phyloP scores from a whole-genome alignment of 768 basidiomycete species.

The Sporobolomyces phaffii region DNA sequence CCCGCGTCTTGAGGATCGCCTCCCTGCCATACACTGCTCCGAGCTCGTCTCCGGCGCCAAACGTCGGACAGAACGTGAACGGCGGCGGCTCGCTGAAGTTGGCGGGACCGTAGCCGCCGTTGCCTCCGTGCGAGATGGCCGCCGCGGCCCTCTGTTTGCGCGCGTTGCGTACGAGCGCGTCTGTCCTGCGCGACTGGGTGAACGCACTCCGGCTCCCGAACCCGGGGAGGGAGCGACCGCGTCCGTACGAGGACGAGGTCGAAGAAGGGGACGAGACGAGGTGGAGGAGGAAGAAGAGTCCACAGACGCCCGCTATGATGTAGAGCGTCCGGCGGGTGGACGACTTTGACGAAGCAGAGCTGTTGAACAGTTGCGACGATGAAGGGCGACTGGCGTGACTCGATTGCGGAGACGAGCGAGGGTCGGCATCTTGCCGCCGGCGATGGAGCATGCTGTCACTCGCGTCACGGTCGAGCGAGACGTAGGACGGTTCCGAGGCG shows the following conservation, averaged over 20 bases:
- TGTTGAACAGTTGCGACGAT: constrained; percentile 7
- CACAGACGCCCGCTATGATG: constrained; percentile 33
- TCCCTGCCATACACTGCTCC: constrained; percentile 71
- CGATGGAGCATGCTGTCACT: constrained; percentile 18
- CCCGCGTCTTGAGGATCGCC: constrained; percentile 53
- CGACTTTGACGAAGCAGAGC: constrained; percentile 6
- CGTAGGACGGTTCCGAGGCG: background rate
- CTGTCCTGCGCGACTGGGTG: constrained; percentile 37
- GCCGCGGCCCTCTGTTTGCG: constrained; percentile 36
- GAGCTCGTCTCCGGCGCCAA: constrained; percentile 73
- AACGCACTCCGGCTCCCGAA: constrained; percentile 34
- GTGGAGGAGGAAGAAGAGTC: constrained; percentile 41
- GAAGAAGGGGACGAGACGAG: constrained; percentile 29
- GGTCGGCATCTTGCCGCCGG: constrained; percentile 21
- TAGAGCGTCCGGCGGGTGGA: constrained; percentile 26
- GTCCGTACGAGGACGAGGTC: constrained; percentile 20
- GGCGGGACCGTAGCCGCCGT: constrained; percentile 39
- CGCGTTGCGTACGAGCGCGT: constrained; percentile 32
- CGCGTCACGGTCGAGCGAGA: background rate
- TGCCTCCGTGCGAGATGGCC: constrained; percentile 34
- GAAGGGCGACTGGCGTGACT: background rate
- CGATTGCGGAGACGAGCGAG: background rate
- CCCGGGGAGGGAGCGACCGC: constrained; percentile 39
- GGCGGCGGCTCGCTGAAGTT: constrained; percentile 53
- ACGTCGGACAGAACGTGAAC: constrained; percentile 85